phyloP scores from a whole-genome alignment of 495 filamentous ascomycete species.

The Daldinia decipiens region DNA sequence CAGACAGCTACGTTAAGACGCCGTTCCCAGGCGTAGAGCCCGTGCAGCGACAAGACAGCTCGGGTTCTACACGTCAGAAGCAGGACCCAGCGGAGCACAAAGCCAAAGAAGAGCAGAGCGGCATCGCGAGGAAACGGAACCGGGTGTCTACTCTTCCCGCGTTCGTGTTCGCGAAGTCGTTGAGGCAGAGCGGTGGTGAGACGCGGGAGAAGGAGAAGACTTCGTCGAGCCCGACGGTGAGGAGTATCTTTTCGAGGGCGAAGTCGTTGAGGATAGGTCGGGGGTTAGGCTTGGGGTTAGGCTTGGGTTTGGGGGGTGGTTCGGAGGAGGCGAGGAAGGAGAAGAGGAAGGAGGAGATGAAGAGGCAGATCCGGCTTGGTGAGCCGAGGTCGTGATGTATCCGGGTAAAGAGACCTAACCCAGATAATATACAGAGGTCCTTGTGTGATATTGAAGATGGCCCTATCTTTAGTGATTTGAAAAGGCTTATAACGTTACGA shows the following conservation, averaged over 20 bases:
- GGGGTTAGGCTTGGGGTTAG: constrained; percentile 26
- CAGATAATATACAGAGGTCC: too few relatives aligned
- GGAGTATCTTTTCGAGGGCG: constrained; percentile 38
- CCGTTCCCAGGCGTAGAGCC: constrained; percentile 27
- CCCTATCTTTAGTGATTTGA: too few relatives aligned
- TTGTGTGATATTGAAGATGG: too few relatives aligned
- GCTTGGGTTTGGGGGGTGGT: constrained; percentile 23
- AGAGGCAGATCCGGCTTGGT: constrained; percentile 34
- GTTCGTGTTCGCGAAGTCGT: constrained; percentile 13
- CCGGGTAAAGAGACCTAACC: not conserved
- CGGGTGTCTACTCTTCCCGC: constrained; percentile 22
- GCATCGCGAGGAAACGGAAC: constrained; percentile 17
- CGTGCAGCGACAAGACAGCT: not conserved
- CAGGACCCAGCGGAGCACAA: not conserved
- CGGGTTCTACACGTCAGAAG: not conserved
- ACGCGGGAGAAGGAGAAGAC: constrained; percentile 3
- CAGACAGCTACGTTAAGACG: constrained; percentile 39
- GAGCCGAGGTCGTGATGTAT: constrained; percentile 11
- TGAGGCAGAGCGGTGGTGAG: not conserved
- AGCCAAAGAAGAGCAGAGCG: not conserved
- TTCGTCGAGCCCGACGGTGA: constrained; percentile 28
- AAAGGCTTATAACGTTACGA: too few relatives aligned
- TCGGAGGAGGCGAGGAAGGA: constrained; percentile 43
- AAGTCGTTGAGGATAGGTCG: constrained; percentile 30
- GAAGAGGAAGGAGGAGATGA: constrained; percentile 37